Conservation (phyloP, 1,284 basidiomycete species). For the Ustilago loliicola region DNA sequence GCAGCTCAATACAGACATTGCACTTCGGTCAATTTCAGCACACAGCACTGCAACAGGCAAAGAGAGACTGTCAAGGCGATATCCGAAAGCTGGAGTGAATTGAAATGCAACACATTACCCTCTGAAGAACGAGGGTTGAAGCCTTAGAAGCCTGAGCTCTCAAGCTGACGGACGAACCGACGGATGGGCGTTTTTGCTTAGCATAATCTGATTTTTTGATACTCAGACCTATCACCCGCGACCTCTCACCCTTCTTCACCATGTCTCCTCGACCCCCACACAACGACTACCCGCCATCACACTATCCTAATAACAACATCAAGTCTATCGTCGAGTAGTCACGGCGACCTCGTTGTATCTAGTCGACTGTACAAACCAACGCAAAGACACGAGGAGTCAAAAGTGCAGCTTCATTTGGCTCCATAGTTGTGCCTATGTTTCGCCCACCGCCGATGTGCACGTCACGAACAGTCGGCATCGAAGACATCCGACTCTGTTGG, state of each 20-base stretch:
- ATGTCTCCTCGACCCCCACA: not conserved
- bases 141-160: not conserved
- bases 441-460: conserved; percentile 29
- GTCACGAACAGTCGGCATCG: conserved; percentile 25
- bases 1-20: not conserved
- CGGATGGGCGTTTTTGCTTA: conserved; percentile 29
- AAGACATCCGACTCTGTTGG: not conserved
- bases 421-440: not conserved
- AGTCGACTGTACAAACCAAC: too few relatives aligned
- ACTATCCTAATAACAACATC: too few relatives aligned
- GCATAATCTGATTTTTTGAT: conserved; percentile 26
- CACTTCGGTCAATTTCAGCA: not conserved
- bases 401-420: too few relatives aligned
- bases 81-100: too few relatives aligned
- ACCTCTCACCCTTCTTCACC: not conserved
- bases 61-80: not conserved
- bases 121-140: too few relatives aligned
- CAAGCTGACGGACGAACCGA: conserved; percentile 5
- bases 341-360: not conserved
- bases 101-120: too few relatives aligned
- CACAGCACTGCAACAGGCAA: not conserved
- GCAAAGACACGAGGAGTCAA: too few relatives aligned
- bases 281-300: too few relatives aligned
- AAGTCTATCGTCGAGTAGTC: too few relatives aligned
- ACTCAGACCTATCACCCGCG: conserved; percentile 1